phyloP scores from a whole-genome alignment of 495 filamentous ascomycete species.

The Aspergillus olivimuriae region DNA sequence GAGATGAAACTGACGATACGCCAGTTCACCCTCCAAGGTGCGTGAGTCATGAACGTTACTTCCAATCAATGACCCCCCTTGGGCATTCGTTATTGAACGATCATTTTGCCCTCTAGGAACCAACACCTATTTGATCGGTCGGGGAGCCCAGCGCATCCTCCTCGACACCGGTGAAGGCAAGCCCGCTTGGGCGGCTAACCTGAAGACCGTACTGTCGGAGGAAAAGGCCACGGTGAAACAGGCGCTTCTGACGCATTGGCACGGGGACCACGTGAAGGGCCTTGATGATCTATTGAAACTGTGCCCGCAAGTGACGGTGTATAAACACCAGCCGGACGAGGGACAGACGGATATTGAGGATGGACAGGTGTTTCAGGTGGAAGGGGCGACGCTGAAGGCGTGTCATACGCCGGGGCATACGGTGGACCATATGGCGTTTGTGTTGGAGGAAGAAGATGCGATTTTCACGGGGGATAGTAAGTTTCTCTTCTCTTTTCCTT shows the following conservation, averaged over 20 bases:
- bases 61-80: too few relatives aligned
- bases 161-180: slow-evolving; percentile 76
- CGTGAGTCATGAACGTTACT: too few relatives aligned
- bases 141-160: slow-evolving; percentile 56
- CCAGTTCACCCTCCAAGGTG: slow-evolving; percentile 51
- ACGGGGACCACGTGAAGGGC: slow-evolving; percentile 77
- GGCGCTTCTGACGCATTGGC: slow-evolving; percentile 83
- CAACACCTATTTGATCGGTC: slow-evolving; percentile 83
- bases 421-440: slow-evolving; percentile 72
- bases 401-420: slow-evolving; percentile 82
- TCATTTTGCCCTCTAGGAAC: slow-evolving; percentile 57
- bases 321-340: slow-evolving; percentile 43
- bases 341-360: slow-evolving; percentile 50
- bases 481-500: slow-evolving; percentile 5
- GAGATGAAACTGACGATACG: background rate
- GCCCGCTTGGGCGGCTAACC: slow-evolving; percentile 49
- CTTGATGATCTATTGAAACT: slow-evolving; percentile 56
- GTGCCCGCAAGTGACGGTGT: slow-evolving; percentile 49
- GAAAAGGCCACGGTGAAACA: slow-evolving; percentile 59
- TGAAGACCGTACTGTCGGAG: slow-evolving; percentile 55
- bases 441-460: slow-evolving; percentile 67
- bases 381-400: slow-evolving; percentile 72
- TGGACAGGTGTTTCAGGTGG: slow-evolving; percentile 64
- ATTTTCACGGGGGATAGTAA: slow-evolving; percentile 87
- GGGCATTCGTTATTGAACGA: too few relatives aligned